Percentiles rank a stretch among this genome's conserved stretches.
Evolutionary conservation across 441 rosid species (phyloP).

Genomic region (Metrosideros polymorpha): DNA sequence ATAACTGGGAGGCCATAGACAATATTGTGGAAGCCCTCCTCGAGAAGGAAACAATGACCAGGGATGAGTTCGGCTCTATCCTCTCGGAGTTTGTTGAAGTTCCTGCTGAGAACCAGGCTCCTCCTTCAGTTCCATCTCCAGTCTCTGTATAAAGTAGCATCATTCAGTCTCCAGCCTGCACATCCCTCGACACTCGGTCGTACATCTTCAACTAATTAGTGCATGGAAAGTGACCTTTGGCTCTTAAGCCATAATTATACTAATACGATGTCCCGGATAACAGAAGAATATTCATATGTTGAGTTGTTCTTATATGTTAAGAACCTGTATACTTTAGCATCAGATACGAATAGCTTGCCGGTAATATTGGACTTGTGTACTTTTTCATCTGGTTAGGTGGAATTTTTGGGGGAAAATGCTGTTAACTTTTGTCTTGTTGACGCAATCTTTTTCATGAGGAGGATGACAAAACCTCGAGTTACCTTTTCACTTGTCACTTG

Average conservation of each 20-base stretch:
- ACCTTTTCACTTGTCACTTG: too few species aligned
- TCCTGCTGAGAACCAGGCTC: too few species aligned
- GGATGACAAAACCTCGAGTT: too few species aligned
- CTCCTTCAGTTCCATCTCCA: too few species aligned
- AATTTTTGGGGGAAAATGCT: not conserved
- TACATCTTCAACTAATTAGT: not conserved
- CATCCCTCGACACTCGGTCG: not conserved
- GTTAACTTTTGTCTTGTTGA: too few species aligned
- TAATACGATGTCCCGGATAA: too few species aligned
- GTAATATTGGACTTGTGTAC: not conserved
- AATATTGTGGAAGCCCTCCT: slow-evolving; percentile 82
- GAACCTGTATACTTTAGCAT: not conserved
- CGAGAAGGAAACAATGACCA: slow-evolving; percentile 76
- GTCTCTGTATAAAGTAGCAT: too few species aligned
- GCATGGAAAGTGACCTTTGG: not conserved
- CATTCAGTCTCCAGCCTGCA: not conserved
- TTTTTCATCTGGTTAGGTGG: not conserved
- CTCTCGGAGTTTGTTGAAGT: too few species aligned
- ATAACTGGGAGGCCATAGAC: too few species aligned
- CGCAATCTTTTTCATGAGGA: too few species aligned
- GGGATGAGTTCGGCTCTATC: slow-evolving; percentile 79
- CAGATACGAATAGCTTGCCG: not conserved
- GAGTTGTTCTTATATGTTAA: not conserved
- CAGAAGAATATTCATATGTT: not conserved
- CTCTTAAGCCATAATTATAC: not conserved